A percentile compares a stretch with the other conserved stretches of the same genome.
phyloP scores from a whole-genome alignment of 805 yeast species.

The Deakozyma indianensis region DNA sequence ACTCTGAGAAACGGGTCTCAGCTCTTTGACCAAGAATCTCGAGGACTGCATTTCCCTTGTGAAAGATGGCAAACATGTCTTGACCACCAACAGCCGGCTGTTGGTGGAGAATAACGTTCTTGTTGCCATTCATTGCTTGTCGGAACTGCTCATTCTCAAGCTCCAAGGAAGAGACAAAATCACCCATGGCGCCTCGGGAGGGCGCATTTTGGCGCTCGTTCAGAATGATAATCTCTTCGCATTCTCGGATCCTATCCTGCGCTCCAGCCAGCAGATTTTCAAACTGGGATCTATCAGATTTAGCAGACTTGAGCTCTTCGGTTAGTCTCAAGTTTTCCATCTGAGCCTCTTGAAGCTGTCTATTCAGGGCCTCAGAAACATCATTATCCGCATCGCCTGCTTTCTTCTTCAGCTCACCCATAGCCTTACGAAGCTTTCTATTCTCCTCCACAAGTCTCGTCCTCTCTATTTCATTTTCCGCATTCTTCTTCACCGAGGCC shows the following conservation, averaged over 20 bases:
- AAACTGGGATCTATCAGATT: background rate
- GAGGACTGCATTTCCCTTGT: background rate
- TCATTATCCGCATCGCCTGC: background rate
- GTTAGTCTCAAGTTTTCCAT: background rate
- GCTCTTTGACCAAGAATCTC: background rate
- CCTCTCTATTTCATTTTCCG: background rate
- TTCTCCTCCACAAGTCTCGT: background rate
- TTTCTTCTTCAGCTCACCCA: background rate
- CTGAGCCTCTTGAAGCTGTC: background rate
- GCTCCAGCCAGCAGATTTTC: background rate
- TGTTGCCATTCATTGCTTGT: background rate
- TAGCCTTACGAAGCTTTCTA: background rate
- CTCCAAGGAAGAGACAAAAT: background rate
- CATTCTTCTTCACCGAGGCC: background rate
- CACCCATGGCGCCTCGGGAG: background rate
- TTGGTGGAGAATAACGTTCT: background rate
- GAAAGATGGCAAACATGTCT: background rate
- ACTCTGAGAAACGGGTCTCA: background rate
- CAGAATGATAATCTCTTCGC: background rate
- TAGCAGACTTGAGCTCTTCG: background rate
- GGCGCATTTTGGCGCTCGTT: background rate
- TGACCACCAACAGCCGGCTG: background rate
- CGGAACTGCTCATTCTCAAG: background rate
- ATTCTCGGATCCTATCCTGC: background rate
- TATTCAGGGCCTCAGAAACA: background rate